These are phyloP conservation scores for Colletotrichum siamense DNA, from an alignment of 2,329 filamentous ascomycete genomes.

Conservation along the genomic window DNA sequence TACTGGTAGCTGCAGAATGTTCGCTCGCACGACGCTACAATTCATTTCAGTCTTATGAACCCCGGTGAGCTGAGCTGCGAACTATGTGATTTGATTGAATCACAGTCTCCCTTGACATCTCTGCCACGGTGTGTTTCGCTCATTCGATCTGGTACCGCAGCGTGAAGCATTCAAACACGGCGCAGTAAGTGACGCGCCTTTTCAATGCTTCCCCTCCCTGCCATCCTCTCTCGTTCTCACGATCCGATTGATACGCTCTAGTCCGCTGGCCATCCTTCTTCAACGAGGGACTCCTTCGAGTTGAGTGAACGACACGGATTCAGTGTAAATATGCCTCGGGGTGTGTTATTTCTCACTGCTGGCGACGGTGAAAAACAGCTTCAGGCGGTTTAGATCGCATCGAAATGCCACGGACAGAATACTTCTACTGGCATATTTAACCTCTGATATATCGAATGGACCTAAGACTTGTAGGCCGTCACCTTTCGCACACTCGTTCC, in stretches of 20 bases:
- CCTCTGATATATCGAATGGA: not conserved
- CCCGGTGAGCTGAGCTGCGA: not conserved
- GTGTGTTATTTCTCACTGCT: not conserved
- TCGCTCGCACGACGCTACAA: not conserved
- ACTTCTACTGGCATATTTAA: accelerated
- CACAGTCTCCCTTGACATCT: not conserved
- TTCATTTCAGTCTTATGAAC: not conserved
- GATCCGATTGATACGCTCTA: not conserved
- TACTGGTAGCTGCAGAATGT: not conserved
- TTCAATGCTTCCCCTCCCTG: not conserved
- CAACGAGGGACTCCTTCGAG: not conserved
- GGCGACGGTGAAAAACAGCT: not conserved
- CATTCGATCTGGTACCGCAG: accelerated
- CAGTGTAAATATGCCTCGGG: too few species aligned
- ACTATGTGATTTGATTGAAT: not conserved
- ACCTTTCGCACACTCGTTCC: not conserved
- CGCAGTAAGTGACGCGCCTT: not conserved
- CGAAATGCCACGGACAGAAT: too few species aligned
- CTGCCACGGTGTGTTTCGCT: not conserved
- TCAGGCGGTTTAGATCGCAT: too few species aligned
- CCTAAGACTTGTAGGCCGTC: not conserved
- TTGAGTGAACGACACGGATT: not conserved
- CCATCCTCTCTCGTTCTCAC: too few species aligned
- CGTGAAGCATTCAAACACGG: not conserved
- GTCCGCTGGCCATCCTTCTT: not conserved